These are phyloP conservation scores for Stemphylium vesicarium DNA, from an alignment of 2,329 filamentous ascomycete species.

Conservation along the genomic window DNA sequence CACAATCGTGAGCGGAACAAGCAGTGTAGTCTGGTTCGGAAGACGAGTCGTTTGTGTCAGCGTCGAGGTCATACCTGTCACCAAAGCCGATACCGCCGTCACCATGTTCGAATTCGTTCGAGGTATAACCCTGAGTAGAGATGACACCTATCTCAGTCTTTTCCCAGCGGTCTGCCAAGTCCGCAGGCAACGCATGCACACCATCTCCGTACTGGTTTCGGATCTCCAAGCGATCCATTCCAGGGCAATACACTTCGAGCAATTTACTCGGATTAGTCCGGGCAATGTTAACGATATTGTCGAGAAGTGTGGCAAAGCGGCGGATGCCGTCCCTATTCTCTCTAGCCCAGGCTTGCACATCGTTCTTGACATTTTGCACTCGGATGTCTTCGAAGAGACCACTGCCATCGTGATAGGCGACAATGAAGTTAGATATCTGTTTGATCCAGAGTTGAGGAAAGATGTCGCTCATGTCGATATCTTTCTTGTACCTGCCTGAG, in stretches of 20 bases:
- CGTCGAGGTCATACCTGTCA: slow-evolving; percentile 4
- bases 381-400: slow-evolving; percentile 53
- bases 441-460: slow-evolving; percentile 57
- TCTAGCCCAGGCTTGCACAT: slow-evolving; percentile 53
- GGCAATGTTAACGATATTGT: slow-evolving; percentile 40
- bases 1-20: slow-evolving; percentile 45
- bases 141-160: neutral
- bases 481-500: slow-evolving; percentile 38
- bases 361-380: slow-evolving; percentile 45
- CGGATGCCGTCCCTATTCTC: slow-evolving; percentile 42
- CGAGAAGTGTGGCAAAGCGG: slow-evolving; percentile 37
- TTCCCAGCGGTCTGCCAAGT: slow-evolving; percentile 18
- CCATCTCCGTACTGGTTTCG: slow-evolving; percentile 37
- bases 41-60: too few species aligned
- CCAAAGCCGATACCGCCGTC: too few species aligned
- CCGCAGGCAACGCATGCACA: slow-evolving; percentile 29
- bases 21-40: slow-evolving; percentile 47
- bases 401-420: slow-evolving; percentile 57
- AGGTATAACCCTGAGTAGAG: too few species aligned
- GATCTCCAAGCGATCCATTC: slow-evolving; percentile 45
- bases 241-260: slow-evolving; percentile 46
- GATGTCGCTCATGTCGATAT: slow-evolving; percentile 50
- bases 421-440: slow-evolving; percentile 59
- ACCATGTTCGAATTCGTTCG: too few species aligned
- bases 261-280: slow-evolving; percentile 18